These are phyloP conservation scores for Hygrophoropsis aurantiaca DNA, from an alignment of 768 basidiomycete species.

Conservation along the genomic window DNA sequence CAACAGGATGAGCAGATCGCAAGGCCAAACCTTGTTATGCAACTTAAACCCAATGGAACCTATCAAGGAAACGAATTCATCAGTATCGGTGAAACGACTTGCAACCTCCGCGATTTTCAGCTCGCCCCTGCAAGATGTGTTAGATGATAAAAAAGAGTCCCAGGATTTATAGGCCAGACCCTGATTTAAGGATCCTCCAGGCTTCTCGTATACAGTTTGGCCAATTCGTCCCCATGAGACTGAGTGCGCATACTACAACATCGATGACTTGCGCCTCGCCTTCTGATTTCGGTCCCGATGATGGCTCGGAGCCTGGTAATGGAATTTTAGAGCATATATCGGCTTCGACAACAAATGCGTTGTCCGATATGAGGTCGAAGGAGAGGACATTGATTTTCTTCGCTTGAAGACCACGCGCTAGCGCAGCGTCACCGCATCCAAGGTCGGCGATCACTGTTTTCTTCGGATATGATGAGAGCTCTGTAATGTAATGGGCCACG, in stretches of 20 bases:
- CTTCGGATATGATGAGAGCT: slow-evolving; percentile 61
- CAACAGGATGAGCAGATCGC: not conserved
- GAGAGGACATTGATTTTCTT: slow-evolving; percentile 71
- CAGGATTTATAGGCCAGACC: slow-evolving; percentile 53
- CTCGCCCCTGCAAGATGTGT: slow-evolving; percentile 55
- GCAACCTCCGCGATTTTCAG: slow-evolving; percentile 89
- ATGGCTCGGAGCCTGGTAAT: slow-evolving; percentile 74
- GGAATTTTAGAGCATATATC: slow-evolving; percentile 83
- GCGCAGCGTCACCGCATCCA: slow-evolving; percentile 91
- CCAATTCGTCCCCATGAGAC: slow-evolving; percentile 98
- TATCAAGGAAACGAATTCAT: slow-evolving; percentile 66
- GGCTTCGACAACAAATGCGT: slow-evolving; percentile 79
- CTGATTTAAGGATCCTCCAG: slow-evolving; percentile 81
- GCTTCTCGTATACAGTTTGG: slow-evolving; percentile 86
- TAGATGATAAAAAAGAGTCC: slow-evolving; percentile 1
- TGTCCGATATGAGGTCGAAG: slow-evolving; percentile 78
- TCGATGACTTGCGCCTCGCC: slow-evolving; percentile 82
- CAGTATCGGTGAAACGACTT: slow-evolving; percentile 71
- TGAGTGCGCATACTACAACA: slow-evolving; percentile 89
- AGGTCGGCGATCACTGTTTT: slow-evolving; percentile 85
- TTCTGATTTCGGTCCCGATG: slow-evolving; percentile 35
- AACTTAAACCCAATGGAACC: slow-evolving; percentile 72
- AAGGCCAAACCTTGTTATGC: slow-evolving; percentile 55
- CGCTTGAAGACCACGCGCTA: slow-evolving; percentile 73
- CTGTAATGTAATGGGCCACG: slow-evolving; percentile 73